Conservation (phyloP, 305 asterid genomes). For the Solanum hybrid region DNA sequence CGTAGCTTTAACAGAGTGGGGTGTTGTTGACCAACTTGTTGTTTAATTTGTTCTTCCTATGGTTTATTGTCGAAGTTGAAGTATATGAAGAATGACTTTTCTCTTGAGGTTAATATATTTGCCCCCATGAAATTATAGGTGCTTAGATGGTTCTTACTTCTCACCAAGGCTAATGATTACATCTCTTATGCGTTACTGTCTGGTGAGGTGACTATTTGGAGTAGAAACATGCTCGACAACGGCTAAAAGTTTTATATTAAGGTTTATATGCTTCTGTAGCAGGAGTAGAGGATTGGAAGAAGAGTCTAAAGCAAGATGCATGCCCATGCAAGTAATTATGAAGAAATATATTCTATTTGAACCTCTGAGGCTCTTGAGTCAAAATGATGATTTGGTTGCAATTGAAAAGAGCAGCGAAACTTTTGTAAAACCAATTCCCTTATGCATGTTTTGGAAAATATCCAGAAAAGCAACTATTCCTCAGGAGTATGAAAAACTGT, state of each 20-base stretch:
- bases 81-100: not conserved
- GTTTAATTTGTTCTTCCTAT: not conserved
- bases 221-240: not conserved
- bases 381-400: not conserved
- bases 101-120: not conserved
- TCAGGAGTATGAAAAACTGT: too few relatives aligned
- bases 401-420: not conserved
- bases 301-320: not conserved
- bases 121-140: not conserved
- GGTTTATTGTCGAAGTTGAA: not conserved
- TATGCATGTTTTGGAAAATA: not conserved
- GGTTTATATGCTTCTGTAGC: not conserved
- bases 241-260: not conserved
- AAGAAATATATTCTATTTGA: too few relatives aligned
- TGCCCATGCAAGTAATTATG: too few relatives aligned
- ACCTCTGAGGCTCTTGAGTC: not conserved
- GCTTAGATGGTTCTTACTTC: not conserved
- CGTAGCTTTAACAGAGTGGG: constrained; percentile 50
- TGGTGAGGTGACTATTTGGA: not conserved
- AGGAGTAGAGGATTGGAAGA: not conserved
- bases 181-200: not conserved
- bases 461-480: not conserved
- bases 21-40: not conserved
- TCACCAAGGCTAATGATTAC: not conserved
- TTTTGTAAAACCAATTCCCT: not conserved